These are phyloP conservation scores for Glomus cerebriforme DNA, from an alignment of 192 early-diverging fungal species.

Conservation along the genomic window DNA sequence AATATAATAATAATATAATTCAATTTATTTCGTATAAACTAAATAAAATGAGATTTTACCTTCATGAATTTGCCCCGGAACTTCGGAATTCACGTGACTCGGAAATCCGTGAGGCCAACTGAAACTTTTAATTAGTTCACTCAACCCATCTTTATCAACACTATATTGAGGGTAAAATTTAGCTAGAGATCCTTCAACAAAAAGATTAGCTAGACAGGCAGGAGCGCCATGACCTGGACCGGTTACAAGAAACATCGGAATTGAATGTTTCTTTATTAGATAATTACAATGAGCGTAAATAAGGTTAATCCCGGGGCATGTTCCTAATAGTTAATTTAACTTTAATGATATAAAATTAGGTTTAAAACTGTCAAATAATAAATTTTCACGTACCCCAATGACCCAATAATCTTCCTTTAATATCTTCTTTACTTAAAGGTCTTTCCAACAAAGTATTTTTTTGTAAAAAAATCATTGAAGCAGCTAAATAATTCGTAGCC, in stretches of 20 bases:
- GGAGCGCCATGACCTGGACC: conserved; percentile 53
- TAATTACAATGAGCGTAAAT: conserved; percentile 48
- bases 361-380: neutral
- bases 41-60: neutral
- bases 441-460: conserved; percentile 35
- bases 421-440: conserved; percentile 36
- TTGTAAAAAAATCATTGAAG: conserved; percentile 49
- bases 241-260: conserved; percentile 44
- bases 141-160: conserved; percentile 34
- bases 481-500: conserved; percentile 47
- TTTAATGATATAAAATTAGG: neutral
- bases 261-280: conserved; percentile 43
- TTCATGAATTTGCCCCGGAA: conserved; percentile 50
- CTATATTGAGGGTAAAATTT: conserved; percentile 44
- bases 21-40: neutral
- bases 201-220: conserved; percentile 45
- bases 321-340: conserved; percentile 27
- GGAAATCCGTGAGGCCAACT: conserved; percentile 52
- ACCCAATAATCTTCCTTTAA: conserved; percentile 46
- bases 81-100: conserved; percentile 47
- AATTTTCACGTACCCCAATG: conserved; percentile 40
- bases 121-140: conserved; percentile 36
- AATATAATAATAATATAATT: neutral
- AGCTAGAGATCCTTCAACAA: conserved; percentile 43
- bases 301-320: conserved; percentile 48